Evolutionary conservation across 2,329 filamentous ascomycete species (phyloP), one percentile per base, ranked within the genome.

Genomic region (Thyridium curvatum): DNA sequence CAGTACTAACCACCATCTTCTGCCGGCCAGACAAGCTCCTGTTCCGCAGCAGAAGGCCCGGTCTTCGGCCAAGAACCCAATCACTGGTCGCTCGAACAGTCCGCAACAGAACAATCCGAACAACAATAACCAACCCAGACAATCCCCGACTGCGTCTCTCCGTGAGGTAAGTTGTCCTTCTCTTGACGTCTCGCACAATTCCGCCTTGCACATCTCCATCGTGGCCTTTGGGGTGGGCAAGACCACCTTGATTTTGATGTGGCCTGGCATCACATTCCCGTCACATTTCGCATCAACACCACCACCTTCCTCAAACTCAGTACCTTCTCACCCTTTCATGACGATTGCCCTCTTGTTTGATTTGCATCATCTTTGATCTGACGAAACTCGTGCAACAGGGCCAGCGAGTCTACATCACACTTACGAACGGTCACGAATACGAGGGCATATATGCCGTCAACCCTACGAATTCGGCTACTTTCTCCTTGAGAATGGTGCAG

Each of bases 401-500:
- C 37, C 56, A 60, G 44, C 51, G 52, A 38, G 52, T 56, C 32
- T 52, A 47, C 40, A 48, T 59, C 35, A 48, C 47, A 14, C 50
- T 56, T 32, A 39, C 47, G 13, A 52, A 41, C 42, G 52, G 51
- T 28, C 49, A 52, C 43, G 55, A 57, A 40, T 58, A 53, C 40
- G 55, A 59, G 42, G 52, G 55, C 44, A 48, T 50, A 42, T 58
- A 54, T 47, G 52, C 44, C 44, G 52, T 47, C 45, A 46, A 44
- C 30, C 45, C 46, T 13, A 16, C 41, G 38, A 52, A 55, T 32
- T 34, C 48, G 28, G 43, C 48, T 21, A 55, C 44, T 45, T 53
- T 51, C 44, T 48, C 48, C 40, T 48, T 56, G 44, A 54, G 45
- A 44, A 56, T 56, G 55, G 59, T 59, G 26, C 53, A 53, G 49